Evolutionary conservation across 306 rosid genomes (phyloP), one percentile per base, ranked within the genome.

Genomic region (Quercus rubra): DNA sequence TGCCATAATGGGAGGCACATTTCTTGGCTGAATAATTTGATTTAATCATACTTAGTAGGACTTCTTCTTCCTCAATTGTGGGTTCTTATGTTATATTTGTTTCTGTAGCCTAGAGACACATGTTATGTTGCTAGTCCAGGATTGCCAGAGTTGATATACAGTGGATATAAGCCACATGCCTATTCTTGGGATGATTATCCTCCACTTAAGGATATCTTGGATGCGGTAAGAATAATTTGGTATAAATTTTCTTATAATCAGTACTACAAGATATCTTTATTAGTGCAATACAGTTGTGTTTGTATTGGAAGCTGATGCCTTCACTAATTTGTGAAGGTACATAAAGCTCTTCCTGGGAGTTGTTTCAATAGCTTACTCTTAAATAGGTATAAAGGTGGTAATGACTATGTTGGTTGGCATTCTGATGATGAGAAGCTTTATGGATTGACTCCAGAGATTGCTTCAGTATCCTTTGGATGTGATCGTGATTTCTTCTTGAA

Each of bases 331-430:
- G 20, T 74, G 83, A 78, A 94, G 99, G 97, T 94, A 72, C 97
- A 87, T 63, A 84, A 92, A 77, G 97, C 92, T 70, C 92, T 94
- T 80, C 97, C 99, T 7, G 95, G 94, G 79, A 94, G 94, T 84
- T 86, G 81, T 83, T 94, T 94, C 80, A 92, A 94, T 82, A 94
- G 99, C 94, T 85, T 92, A 76, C 89, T 94, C 70, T 76, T 94
- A 67, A 91, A 94, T 83, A 94, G 97, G 86, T 95, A 92, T 79
- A 89, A 89, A 72, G 89, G 91, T 76, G 98, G 99, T 71, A 85
- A 86, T 78, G 98, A 95, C 84, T 83, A 84, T 83, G 97, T 90
- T 74, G 97, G 90, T 82, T 95, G 99, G 99, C 99, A 95, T 85
- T 84, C 99, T 79, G 99, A 95, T 76, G 97, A 90, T 83, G 99